phyloP scores from a whole-genome alignment of 192 early-diverging fungal species.

The Dispira parvispora region DNA sequence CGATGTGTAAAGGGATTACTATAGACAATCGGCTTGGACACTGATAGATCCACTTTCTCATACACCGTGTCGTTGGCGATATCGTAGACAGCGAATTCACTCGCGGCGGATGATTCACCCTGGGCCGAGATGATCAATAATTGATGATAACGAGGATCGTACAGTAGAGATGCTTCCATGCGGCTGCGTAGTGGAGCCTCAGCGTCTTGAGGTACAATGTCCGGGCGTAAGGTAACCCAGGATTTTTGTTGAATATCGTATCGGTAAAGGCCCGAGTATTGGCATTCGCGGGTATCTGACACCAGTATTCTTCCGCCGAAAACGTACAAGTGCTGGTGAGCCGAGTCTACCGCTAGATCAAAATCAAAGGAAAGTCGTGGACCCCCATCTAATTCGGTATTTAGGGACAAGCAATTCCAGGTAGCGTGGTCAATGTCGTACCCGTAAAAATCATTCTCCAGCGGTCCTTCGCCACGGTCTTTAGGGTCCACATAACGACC shows the following conservation, averaged over 20 bases:
- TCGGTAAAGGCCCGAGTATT: slow-evolving; percentile 77
- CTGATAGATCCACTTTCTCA: slow-evolving; percentile 32
- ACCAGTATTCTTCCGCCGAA: slow-evolving; percentile 75
- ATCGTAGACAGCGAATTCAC: slow-evolving; percentile 73
- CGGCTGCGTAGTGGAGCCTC: slow-evolving; percentile 59
- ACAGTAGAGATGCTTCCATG: slow-evolving; percentile 80
- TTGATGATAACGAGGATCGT: slow-evolving; percentile 49
- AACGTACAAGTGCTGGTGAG: slow-evolving; percentile 55
- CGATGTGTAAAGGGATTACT: slow-evolving; percentile 14
- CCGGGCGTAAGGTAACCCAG: slow-evolving; percentile 63
- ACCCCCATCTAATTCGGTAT: slow-evolving; percentile 71
- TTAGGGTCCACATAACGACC: slow-evolving; percentile 82
- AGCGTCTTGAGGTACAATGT: slow-evolving; percentile 30
- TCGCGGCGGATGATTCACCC: slow-evolving; percentile 58
- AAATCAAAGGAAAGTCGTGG: slow-evolving; percentile 83
- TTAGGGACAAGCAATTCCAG: slow-evolving; percentile 59
- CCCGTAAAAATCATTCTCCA: slow-evolving; percentile 78
- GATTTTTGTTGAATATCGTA: slow-evolving; percentile 47
- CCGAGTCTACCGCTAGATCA: slow-evolving; percentile 79
- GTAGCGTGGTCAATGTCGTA: slow-evolving; percentile 50
- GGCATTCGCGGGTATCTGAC: slow-evolving; percentile 43
- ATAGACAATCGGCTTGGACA: background rate
- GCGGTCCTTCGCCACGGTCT: slow-evolving; percentile 37
- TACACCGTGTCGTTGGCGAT: slow-evolving; percentile 61
- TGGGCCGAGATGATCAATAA: slow-evolving; percentile 86